phyloP scores from a whole-genome alignment of 805 yeast species.

The Candida mattraensis region DNA sequence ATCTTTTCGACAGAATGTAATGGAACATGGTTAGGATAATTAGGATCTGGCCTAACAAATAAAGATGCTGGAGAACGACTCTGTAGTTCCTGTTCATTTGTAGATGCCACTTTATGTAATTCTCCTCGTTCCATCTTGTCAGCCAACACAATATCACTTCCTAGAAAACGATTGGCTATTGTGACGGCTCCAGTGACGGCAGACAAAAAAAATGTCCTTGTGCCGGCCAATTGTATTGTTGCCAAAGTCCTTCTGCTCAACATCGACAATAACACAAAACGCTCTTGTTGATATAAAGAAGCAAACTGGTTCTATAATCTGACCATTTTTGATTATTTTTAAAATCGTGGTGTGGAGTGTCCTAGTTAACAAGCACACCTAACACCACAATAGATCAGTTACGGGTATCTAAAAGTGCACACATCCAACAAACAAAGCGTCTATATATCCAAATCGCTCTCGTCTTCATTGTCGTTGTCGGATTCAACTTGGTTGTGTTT shows the following conservation, averaged over 20 bases:
- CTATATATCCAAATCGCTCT: conserved; percentile 39
- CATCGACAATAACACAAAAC: no score
- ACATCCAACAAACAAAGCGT: no score
- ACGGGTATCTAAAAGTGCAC: no score
- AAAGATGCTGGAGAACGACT: conserved; percentile 21
- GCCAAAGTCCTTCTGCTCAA: no score
- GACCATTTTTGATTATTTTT: no score
- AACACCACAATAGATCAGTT: background rate
- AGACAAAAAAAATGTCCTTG: conserved; percentile 16
- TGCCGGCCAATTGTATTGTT: no score
- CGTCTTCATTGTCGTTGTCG: conserved; percentile 31
- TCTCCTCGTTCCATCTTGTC: conserved; percentile 56
- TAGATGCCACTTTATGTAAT: conserved; percentile 37
- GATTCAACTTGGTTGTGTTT: no score
- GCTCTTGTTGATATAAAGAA: no score
- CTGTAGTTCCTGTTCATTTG: conserved; percentile 29
- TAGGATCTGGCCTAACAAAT: conserved; percentile 42
- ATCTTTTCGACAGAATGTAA: conserved; percentile 60
- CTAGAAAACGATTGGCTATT: conserved; percentile 15
- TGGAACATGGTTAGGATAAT: conserved; percentile 80
- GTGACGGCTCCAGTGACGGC: conserved; percentile 19
- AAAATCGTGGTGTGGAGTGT: no score
- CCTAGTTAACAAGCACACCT: background rate
- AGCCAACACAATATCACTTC: conserved; percentile 54
- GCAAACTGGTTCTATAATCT: no score